Conservation (phyloP, 805 yeast genomes). For the Metschnikowia chrysomelidarum region DNA sequence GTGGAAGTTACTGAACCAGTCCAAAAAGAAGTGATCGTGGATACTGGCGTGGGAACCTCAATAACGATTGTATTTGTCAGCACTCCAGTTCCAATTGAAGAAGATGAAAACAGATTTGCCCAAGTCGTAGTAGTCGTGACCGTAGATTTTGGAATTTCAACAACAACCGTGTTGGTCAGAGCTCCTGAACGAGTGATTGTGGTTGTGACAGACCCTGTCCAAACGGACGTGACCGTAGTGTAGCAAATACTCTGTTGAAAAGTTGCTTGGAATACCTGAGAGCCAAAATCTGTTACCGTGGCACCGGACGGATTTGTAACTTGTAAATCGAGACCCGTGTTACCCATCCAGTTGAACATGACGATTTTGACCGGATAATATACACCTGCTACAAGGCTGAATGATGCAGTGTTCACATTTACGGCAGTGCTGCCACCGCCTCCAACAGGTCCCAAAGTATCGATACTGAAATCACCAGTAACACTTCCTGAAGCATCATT, state of each 20-base stretch:
- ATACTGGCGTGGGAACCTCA: slow-evolving; percentile 10
- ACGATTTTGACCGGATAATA: slow-evolving; percentile 18
- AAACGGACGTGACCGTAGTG: slow-evolving; percentile 6
- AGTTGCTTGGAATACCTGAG: slow-evolving; percentile 9
- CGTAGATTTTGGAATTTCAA: slow-evolving; percentile 15
- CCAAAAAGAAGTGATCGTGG: slow-evolving; percentile 10
- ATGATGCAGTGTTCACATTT: slow-evolving; percentile 10
- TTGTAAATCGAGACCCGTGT: slow-evolving; percentile 12
- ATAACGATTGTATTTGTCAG: slow-evolving; percentile 5
- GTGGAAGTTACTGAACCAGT: slow-evolving; percentile 14
- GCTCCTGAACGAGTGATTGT: slow-evolving; percentile 9
- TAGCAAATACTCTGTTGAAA: slow-evolving; percentile 9
- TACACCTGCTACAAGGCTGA: slow-evolving; percentile 10
- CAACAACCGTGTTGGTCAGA: slow-evolving; percentile 15
- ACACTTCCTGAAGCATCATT: slow-evolving; percentile 17
- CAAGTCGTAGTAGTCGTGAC: slow-evolving; percentile 14
- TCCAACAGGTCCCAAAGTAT: slow-evolving; percentile 15
- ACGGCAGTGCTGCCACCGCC: slow-evolving; percentile 11
- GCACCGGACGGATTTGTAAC: slow-evolving; percentile 8
- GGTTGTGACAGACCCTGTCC: slow-evolving; percentile 8
- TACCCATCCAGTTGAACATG: slow-evolving; percentile 17
- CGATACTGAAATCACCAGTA: slow-evolving; percentile 12
- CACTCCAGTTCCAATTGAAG: slow-evolving; percentile 1
- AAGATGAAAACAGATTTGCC: background rate
- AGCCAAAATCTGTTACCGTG: slow-evolving; percentile 9